Percentiles rank a stretch among this genome's conserved stretches.
Evolutionary conservation across 768 basidiomycete genomes (phyloP).

Genomic region (Gymnopilus junonius): DNA sequence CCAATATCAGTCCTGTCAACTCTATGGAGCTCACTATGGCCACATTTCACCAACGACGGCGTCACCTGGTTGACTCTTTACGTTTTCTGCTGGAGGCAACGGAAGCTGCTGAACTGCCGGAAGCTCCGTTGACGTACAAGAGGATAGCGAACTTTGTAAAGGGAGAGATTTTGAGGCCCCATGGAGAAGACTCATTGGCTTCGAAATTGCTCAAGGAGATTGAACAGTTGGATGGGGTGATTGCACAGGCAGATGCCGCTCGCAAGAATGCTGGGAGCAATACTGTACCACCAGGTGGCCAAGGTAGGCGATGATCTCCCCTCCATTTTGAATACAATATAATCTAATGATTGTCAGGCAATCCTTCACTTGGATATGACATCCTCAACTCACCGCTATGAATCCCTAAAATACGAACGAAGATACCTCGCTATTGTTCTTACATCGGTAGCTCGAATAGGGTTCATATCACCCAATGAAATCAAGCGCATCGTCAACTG

Average conservation of each 20-base stretch:
- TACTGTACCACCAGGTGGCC: conserved; percentile 57
- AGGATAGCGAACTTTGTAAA: conserved; percentile 60
- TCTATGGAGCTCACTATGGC: conserved; percentile 70
- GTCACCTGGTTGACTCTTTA: conserved; percentile 72
- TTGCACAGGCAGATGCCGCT: conserved; percentile 58
- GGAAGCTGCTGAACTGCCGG: conserved; percentile 47
- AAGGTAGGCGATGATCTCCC: conserved; percentile 48
- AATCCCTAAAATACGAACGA: conserved; percentile 77
- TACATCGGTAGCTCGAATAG: conserved; percentile 64
- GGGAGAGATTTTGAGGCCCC: conserved; percentile 51
- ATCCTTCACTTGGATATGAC: conserved; percentile 62
- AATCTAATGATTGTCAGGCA: conserved; percentile 32
- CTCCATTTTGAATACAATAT: no score
- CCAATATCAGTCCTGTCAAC: conserved; percentile 61
- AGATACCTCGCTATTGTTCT: conserved; percentile 68
- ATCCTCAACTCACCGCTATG: conserved; percentile 69
- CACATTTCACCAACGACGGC: conserved; percentile 71
- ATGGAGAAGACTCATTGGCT: conserved; percentile 50
- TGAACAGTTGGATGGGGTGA: conserved; percentile 56
- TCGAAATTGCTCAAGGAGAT: conserved; percentile 65
- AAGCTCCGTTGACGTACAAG: conserved; percentile 50
- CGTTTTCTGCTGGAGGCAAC: conserved; percentile 71
- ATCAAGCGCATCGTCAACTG: conserved; percentile 71
- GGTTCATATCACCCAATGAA: conserved; percentile 62
- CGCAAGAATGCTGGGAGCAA: conserved; percentile 67